Conservation (phyloP, 1,284 basidiomycete species). For the Pisolithus thermaeus region DNA sequence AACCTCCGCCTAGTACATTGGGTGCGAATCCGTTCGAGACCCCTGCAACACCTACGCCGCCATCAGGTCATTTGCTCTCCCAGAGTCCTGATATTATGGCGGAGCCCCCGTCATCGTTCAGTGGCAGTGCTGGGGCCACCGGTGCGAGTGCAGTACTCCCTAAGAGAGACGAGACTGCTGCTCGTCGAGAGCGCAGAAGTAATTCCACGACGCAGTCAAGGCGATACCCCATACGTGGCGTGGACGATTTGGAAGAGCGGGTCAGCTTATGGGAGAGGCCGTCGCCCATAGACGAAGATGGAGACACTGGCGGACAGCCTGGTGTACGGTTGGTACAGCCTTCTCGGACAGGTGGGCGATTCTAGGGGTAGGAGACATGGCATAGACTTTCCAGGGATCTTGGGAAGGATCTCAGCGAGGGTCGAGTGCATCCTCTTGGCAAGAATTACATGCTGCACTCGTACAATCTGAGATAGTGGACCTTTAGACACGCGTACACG, state of each 20-base stretch:
- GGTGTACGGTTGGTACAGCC: constrained; percentile 21
- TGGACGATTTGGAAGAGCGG: constrained; percentile 23
- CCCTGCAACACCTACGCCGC: constrained; percentile 23
- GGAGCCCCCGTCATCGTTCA: constrained; percentile 6
- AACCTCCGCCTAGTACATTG: neutral
- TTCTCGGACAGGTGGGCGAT: constrained; percentile 10
- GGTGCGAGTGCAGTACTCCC: neutral
- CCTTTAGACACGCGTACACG: neutral
- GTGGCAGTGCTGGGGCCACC: constrained; percentile 6
- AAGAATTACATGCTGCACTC: neutral
- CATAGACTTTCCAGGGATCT: neutral
- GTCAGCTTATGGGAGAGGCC: constrained; percentile 20
- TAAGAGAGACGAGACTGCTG: neutral
- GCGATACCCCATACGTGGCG: constrained; percentile 20
- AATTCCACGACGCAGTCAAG: constrained; percentile 23
- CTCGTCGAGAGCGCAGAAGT: constrained; percentile 14
- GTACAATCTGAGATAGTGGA: neutral
- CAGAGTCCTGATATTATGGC: neutral
- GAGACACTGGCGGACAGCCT: neutral
- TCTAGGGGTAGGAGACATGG: constrained; percentile 10
- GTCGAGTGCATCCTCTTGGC: no score
- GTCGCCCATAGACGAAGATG: constrained; percentile 19
- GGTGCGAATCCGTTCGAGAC: constrained; percentile 22
- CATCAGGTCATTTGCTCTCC: constrained; percentile 14
- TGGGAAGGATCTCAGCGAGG: no score